A percentile compares a stretch with the other conserved stretches of the same genome.
Evolutionary conservation across 1,284 basidiomycete genomes (phyloP).

Genomic region (Moesziomyces parantarcticus): DNA sequence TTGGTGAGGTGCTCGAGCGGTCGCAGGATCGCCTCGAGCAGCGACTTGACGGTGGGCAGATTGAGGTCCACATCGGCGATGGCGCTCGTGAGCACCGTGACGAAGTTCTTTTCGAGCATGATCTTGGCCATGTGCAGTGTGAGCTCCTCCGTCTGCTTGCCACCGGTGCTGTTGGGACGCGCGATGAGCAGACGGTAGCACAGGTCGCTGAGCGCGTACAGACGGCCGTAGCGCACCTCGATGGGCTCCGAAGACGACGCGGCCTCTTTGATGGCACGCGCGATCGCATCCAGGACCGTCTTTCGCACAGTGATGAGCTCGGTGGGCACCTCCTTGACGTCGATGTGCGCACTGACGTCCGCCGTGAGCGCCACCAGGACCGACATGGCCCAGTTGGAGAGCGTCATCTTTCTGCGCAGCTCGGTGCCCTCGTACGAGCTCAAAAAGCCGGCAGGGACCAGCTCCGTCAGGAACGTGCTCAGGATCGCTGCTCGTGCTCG

Average conservation of each 20-base stretch:
- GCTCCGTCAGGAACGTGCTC: conserved; percentile 57
- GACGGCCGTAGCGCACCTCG: conserved; percentile 85
- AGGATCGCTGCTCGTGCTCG: conserved; percentile 45
- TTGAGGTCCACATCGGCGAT: conserved; percentile 94
- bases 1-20: conserved; percentile 94
- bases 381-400: conserved; percentile 82
- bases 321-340: conserved; percentile 78
- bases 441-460: conserved; percentile 66
- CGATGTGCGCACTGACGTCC: conserved; percentile 76
- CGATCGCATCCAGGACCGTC: conserved; percentile 87
- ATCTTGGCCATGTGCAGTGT: conserved; percentile 93
- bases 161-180: conserved; percentile 71
- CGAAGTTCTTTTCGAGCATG: conserved; percentile 98
- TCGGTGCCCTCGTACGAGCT: conserved; percentile 57
- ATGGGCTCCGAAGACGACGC: conserved; percentile 74
- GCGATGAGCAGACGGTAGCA: conserved; percentile 88
- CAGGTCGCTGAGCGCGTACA: conserved; percentile 87
- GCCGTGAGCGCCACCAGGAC: conserved; percentile 90
- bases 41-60: conserved; percentile 87
- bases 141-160: conserved; percentile 75
- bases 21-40: conserved; percentile 85
- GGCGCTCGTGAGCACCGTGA: conserved; percentile 85
- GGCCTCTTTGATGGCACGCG: conserved; percentile 85
- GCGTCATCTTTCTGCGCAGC: conserved; percentile 64
- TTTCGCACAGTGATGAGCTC: conserved; percentile 84